phyloP scores from a whole-genome alignment of 192 early-diverging fungal species.

The Dissophora globulifera region DNA sequence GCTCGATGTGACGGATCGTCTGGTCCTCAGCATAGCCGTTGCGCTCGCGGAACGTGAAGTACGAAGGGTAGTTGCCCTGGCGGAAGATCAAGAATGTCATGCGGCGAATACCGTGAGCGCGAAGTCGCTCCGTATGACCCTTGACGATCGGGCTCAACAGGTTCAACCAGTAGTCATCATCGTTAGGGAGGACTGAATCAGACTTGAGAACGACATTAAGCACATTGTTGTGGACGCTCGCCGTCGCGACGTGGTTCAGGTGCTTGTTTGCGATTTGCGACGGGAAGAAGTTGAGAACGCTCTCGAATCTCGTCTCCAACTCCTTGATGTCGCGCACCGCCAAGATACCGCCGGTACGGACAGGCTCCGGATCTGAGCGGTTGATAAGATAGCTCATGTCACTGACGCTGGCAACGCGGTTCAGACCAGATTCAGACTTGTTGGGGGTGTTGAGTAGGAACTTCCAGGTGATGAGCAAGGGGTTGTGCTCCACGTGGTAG shows the following conservation, averaged over 20 bases:
- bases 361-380: slow-evolving; percentile 74
- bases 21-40: slow-evolving; percentile 87
- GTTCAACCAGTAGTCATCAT: slow-evolving; percentile 74
- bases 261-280: slow-evolving; percentile 53
- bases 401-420: slow-evolving; percentile 81
- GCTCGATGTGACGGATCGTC: slow-evolving; percentile 98
- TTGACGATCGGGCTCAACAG: slow-evolving; percentile 71
- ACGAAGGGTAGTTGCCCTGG: slow-evolving; percentile 84
- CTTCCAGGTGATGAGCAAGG: slow-evolving; percentile 81
- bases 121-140: slow-evolving; percentile 67
- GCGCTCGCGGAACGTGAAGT: slow-evolving; percentile 96
- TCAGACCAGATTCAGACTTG: slow-evolving; percentile 60
- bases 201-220: slow-evolving; percentile 86
- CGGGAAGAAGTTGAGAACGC: slow-evolving; percentile 70
- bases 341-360: slow-evolving; percentile 90
- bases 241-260: slow-evolving; percentile 20
- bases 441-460: slow-evolving; percentile 74
- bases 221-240: slow-evolving; percentile 72
- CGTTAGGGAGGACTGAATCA: slow-evolving; percentile 68
- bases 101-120: slow-evolving; percentile 83
- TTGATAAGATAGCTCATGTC: slow-evolving; percentile 84
- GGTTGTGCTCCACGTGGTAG: slow-evolving; percentile 70
- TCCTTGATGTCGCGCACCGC: slow-evolving; percentile 75
- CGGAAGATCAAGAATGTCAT: slow-evolving; percentile 91
- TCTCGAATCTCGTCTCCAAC: slow-evolving; percentile 70